Conservation (phyloP, 2,329 filamentous ascomycete genomes). For the Calonectria multiphialidica region DNA sequence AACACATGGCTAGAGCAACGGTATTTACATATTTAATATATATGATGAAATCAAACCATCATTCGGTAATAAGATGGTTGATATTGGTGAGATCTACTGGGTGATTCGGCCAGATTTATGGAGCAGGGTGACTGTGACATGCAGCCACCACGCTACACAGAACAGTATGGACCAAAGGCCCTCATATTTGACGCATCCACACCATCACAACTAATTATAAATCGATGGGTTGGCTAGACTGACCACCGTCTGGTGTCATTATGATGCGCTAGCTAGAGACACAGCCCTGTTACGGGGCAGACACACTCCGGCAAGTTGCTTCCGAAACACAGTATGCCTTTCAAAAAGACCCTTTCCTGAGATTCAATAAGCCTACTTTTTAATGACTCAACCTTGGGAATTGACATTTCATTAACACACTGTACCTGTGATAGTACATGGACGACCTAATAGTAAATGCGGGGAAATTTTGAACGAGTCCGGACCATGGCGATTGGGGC, state of each 20-base stretch:
- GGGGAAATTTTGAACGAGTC: not conserved
- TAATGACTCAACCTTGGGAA: not conserved
- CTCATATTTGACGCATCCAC: not conserved
- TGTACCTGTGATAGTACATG: too few species aligned
- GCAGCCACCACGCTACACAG: too few species aligned
- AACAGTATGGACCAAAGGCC: not conserved
- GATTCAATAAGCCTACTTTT: not conserved
- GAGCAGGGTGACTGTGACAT: too few species aligned
- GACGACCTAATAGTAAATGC: not conserved
- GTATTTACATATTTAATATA: not conserved
- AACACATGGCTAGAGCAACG: not conserved
- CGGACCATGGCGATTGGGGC: not conserved
- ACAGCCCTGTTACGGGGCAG: not conserved
- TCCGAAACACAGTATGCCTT: not conserved
- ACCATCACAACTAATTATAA: not conserved
- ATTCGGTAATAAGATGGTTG: too few species aligned
- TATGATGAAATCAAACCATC: not conserved
- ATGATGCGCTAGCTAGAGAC: not conserved
- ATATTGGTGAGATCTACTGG: not conserved
- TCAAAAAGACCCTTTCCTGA: not conserved
- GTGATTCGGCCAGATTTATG: not conserved
- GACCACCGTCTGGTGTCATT: not conserved
- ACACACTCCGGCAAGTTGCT: not conserved
- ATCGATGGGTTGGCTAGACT: not conserved
- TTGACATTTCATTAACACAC: too few species aligned